These are phyloP conservation scores for Diaporthe humulicola DNA, from an alignment of 2,329 filamentous ascomycete genomes.

Conservation along the genomic window DNA sequence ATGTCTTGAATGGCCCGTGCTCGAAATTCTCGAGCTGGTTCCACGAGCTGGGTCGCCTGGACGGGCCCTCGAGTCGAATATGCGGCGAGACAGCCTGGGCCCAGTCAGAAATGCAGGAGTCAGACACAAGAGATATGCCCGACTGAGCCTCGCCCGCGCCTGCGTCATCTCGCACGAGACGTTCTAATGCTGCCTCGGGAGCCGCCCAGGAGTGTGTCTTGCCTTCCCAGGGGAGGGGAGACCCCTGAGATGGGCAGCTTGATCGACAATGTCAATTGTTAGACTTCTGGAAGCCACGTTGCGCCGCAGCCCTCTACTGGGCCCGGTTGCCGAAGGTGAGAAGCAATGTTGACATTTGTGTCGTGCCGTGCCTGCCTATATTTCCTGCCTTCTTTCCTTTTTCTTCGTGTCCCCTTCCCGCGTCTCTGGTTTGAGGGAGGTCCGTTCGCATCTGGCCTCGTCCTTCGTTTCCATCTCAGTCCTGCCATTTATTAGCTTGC, in stretches of 20 bases:
- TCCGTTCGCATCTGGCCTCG: constrained; percentile 22
- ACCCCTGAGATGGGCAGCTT: constrained; percentile 13
- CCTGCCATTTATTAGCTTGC: constrained; percentile 9
- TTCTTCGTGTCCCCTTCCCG: background rate
- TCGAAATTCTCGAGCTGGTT: background rate
- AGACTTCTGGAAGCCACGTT: constrained; percentile 29
- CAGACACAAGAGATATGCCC: constrained; percentile 34
- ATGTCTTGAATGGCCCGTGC: background rate
- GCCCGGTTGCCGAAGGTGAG: constrained; percentile 1
- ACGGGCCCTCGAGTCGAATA: constrained; percentile 5
- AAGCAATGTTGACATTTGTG: constrained; percentile 32
- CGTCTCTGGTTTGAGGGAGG: constrained; percentile 23
- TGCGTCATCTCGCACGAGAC: constrained; percentile 13
- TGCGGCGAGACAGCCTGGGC: constrained; percentile 33
- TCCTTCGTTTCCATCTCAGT: background rate
- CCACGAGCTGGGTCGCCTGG: constrained; percentile 18
- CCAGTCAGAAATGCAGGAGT: constrained; percentile 36
- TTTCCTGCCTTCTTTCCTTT: constrained; percentile 1
- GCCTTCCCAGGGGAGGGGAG: background rate
- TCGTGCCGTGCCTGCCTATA: constrained; percentile 33
- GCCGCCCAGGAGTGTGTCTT: background rate
- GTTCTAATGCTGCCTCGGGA: background rate
- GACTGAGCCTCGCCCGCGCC: constrained; percentile 18
- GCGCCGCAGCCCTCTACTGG: constrained; percentile 30
- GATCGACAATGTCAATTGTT: constrained; percentile 30